Evolutionary conservation across 768 basidiomycete species (phyloP), one percentile per base, ranked within the genome.

Genomic region (Suillus cothurnatus): DNA sequence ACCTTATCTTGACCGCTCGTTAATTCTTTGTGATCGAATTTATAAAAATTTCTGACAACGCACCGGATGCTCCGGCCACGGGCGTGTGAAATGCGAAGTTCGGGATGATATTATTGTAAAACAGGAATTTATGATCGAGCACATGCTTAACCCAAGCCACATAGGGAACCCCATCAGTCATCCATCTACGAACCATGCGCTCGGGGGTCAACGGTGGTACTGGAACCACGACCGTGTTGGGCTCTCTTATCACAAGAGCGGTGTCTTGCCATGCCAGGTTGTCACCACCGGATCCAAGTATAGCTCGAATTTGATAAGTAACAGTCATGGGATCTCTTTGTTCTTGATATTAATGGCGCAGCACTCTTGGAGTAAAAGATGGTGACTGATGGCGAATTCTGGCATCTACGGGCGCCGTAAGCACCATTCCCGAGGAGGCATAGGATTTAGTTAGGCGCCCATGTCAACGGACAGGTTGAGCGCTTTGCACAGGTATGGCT

Each of bases 1-100:
- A 52, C 49, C 61, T 59, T 62, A 67, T 65, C 53, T 68, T 69
- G 64, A 61, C 61, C 69, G 47, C 45, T 45, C 47, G 26, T 63
- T 59, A 59, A 59, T 59, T 59, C 19, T 59, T 59, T 41, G 58
- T 28, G 26, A 31, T 59, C 31, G 58, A 59, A 59, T 59, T 31
- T 28, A 59, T 43, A 6, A 38, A 14, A 34, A 17, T 23, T 58
- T 58, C 23, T 26, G 14, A 38, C 34, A 4, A 34, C 6, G 21
- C 21, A n/a, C 12, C 52, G 31, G 52, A 6, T 7, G 53, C n/a
- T 34, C 19, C 11, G 53, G 53, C 12, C 31, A 55, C 7, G 19
- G 36, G 19, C 41, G 36, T 58, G 56, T 38, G 36, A 58, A 39
- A 59, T 59, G 57, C 53, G 31, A 32, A 12, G 53, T 5, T 31